Evolutionary conservation across 306 rosid genomes (phyloP).

Genomic region (Cucumis melo): DNA sequence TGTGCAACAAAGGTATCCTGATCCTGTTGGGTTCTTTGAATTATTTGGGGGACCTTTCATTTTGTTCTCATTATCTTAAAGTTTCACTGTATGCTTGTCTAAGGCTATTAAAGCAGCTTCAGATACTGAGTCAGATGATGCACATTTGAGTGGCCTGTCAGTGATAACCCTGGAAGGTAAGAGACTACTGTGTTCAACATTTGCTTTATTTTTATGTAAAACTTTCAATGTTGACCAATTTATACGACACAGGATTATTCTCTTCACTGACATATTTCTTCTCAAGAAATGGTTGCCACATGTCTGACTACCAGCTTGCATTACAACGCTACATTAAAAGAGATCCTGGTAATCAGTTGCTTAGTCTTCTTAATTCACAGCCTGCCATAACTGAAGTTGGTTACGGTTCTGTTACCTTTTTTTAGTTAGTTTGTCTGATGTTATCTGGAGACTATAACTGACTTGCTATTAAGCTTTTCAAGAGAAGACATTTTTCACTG

Average conservation of each 20-base stretch:
- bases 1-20: slow-evolving; percentile 70
- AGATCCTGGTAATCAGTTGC: slow-evolving; percentile 46
- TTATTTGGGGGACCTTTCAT: slow-evolving; percentile 10
- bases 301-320: slow-evolving; percentile 81
- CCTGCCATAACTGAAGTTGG: neutral
- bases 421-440: neutral
- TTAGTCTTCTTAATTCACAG: neutral
- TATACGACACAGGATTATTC: slow-evolving; percentile 55
- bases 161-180: slow-evolving; percentile 74
- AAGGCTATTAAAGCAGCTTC: slow-evolving; percentile 82
- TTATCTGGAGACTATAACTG: neutral
- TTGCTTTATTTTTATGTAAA: neutral
- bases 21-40: slow-evolving; percentile 7
- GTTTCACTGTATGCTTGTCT: slow-evolving; percentile 7
- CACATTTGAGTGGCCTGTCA: slow-evolving; percentile 68
- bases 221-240: slow-evolving; percentile 3
- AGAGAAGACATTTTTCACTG: neutral
- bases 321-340: slow-evolving; percentile 54
- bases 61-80: neutral
- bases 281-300: slow-evolving; percentile 83
- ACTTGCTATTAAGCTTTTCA: neutral
- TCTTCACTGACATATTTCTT: slow-evolving; percentile 80
- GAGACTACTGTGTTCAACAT: neutral
- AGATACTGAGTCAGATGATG: slow-evolving; percentile 43
- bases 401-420: neutral